Base-by-base conservation (phyloP, 306 rosid genomes). In the Arachis hypogaea region DNA sequence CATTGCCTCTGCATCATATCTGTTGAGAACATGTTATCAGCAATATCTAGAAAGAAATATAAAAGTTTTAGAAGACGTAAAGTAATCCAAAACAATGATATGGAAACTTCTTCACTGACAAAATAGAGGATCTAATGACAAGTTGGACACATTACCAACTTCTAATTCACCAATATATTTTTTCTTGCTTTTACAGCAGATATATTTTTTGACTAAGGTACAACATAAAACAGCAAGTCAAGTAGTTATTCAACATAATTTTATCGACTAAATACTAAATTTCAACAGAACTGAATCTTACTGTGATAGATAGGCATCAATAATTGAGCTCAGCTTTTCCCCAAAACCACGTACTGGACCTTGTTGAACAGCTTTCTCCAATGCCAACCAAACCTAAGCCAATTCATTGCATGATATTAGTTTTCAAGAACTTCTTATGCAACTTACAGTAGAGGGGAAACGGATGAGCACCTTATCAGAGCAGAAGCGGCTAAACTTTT, bases 1-100 rank as follows among this genome's bases (percentile, higher is more conserved):
- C 7, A 69, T 45, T 11, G 94, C 83, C 84, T 93, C 97, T 66
- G 29, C 66, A 52, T 93, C 97, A 63, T 93, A 93, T 81, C 98
- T 93, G 79, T 69, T 56, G 70, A 78, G 67, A 75, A 73, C 71
- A 75, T 38, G 36, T 63, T 57, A 81, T 73, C 66, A 69, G 9
- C 45, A 65, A 65, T 40, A 51, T 9, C 58, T 2, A 6, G 72
- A 36, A 22, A 18, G 22, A 70, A 78, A 59, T 3, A 52, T 7
- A 30, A 28, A 22, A 67, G 63, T 4, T 42, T 51, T 49, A 68
- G 16, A 49, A 66, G 30, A 54, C 40, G 76, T 16, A 49, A 52
- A 42, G 76, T 55, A 63, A 76, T 72, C 29, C 43, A 29, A 68
- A 63, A 33, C 40, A 66, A 58, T 42, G 38, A 82, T 11, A 59